These are phyloP conservation scores for Tricholoma hemisulphureum DNA, from an alignment of 768 basidiomycete species.

Conservation along the genomic window DNA sequence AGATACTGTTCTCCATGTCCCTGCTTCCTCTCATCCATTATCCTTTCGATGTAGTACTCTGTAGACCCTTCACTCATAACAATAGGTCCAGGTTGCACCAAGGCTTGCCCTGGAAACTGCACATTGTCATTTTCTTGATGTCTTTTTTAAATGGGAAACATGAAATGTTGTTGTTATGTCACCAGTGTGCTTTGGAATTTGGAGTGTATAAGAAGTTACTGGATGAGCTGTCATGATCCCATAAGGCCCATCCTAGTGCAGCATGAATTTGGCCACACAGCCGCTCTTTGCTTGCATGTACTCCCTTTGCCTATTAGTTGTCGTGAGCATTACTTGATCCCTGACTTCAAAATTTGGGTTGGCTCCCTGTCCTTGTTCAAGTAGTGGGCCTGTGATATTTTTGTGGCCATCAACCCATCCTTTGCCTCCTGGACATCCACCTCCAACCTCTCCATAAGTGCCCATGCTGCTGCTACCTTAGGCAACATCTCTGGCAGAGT, in stretches of 20 bases:
- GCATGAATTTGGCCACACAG: conserved; percentile 14
- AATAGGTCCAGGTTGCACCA: not conserved
- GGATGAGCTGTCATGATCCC: not conserved
- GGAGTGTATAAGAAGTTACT: not conserved
- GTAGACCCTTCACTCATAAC: no score
- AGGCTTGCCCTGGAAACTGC: not conserved
- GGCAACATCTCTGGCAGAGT: not conserved
- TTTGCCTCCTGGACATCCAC: not conserved
- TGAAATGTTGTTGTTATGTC: conserved; percentile 4
- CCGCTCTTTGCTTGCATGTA: conserved; percentile 22
- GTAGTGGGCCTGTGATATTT: no score
- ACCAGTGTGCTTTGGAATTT: not conserved
- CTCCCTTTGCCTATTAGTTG: conserved; percentile 14
- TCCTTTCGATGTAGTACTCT: not conserved
- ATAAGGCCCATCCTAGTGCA: not conserved
- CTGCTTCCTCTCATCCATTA: not conserved
- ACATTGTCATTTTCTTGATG: not conserved
- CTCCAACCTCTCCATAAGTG: not conserved
- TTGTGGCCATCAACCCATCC: not conserved
- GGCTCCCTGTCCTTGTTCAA: not conserved
- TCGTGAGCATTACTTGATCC: conserved; percentile 29
- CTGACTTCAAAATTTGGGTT: not conserved
- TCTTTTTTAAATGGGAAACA: not conserved
- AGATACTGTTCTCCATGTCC: not conserved
- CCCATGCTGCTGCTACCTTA: not conserved